Percentiles rank a stretch among this genome's conserved stretches.
Conservation (phyloP, 2,329 filamentous ascomycete genomes). For the Aspergillus nomiae region DNA sequence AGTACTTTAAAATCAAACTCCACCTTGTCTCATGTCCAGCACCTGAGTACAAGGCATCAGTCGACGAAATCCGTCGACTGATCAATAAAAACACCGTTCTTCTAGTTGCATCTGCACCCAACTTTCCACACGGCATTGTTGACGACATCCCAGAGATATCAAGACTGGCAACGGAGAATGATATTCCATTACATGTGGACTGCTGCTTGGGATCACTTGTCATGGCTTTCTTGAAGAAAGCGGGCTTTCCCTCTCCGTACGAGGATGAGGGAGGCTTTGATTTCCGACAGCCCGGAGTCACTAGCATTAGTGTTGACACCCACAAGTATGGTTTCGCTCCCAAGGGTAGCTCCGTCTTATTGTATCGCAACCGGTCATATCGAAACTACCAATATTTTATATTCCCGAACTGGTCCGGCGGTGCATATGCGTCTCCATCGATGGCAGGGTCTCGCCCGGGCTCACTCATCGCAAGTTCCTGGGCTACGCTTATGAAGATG, state of each 20-base stretch:
- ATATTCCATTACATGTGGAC: slow-evolving; percentile 92
- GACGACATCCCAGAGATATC: slow-evolving; percentile 89
- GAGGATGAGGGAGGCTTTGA: slow-evolving; percentile 63
- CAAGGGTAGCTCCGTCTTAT: slow-evolving; percentile 90
- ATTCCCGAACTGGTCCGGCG: slow-evolving; percentile 89
- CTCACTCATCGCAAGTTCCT: slow-evolving; percentile 92
- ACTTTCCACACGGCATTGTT: slow-evolving; percentile 97
- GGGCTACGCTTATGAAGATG: slow-evolving; percentile 85
- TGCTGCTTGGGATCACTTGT: slow-evolving; percentile 97
- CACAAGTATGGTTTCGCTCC: slow-evolving; percentile 99
- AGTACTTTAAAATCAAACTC: slow-evolving; percentile 96
- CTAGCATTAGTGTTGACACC: slow-evolving; percentile 93
- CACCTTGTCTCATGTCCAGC: slow-evolving; percentile 86
- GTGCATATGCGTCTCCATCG: slow-evolving; percentile 90
- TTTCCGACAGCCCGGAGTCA: slow-evolving; percentile 91
- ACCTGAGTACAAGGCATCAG: slow-evolving; percentile 80
- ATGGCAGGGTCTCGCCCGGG: slow-evolving; percentile 91
- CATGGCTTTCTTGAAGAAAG: slow-evolving; percentile 84
- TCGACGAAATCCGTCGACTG: slow-evolving; percentile 71
- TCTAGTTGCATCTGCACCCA: slow-evolving; percentile 90
- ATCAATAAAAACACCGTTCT: slow-evolving; percentile 93
- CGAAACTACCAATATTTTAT: slow-evolving; percentile 96
- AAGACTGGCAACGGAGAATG: slow-evolving; percentile 69
- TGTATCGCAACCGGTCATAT: slow-evolving; percentile 80
- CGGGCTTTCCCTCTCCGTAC: slow-evolving; percentile 68